These are phyloP conservation scores for Austropuccinia psidii DNA, from an alignment of 1,284 basidiomycete genomes.

Conservation along the genomic window DNA sequence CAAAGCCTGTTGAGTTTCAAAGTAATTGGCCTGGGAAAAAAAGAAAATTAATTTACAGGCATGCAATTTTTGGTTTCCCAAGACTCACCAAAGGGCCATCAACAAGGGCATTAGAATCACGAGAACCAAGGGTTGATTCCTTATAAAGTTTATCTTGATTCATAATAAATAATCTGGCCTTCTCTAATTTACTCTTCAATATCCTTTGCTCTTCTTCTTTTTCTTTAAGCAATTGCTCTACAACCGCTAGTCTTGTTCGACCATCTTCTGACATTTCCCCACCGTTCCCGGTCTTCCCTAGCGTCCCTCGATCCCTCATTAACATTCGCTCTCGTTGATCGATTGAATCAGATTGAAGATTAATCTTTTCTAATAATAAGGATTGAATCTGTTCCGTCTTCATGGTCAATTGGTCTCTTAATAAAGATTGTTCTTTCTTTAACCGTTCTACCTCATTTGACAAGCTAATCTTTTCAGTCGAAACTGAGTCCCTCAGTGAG, in stretches of 20 bases:
- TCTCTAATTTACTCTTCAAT: conserved; percentile 66
- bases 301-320: conserved; percentile 69
- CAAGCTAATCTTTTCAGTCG: conserved; percentile 71
- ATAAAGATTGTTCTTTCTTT: conserved; percentile 62
- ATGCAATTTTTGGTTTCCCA: too few relatives aligned
- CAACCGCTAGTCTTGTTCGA: conserved; percentile 62
- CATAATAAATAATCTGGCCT: conserved; percentile 84
- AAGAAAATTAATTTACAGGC: not conserved
- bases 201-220: conserved; percentile 64
- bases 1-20: conserved; percentile 22
- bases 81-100: conserved; percentile 18
- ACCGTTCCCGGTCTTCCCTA: conserved; percentile 63
- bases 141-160: conserved; percentile 58
- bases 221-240: conserved; percentile 59
- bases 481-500: conserved; percentile 74
- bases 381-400: conserved; percentile 53
- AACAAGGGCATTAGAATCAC: not conserved
- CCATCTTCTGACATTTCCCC: conserved; percentile 71
- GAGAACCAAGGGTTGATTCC: not conserved
- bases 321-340: conserved; percentile 73
- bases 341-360: conserved; percentile 75
- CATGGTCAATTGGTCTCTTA: conserved; percentile 77
- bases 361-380: conserved; percentile 82
- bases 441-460: conserved; percentile 62
- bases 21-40: conserved; percentile 9